Evolutionary conservation across 257 asterid species (phyloP).

Genomic region (Sherardia arvensis): DNA sequence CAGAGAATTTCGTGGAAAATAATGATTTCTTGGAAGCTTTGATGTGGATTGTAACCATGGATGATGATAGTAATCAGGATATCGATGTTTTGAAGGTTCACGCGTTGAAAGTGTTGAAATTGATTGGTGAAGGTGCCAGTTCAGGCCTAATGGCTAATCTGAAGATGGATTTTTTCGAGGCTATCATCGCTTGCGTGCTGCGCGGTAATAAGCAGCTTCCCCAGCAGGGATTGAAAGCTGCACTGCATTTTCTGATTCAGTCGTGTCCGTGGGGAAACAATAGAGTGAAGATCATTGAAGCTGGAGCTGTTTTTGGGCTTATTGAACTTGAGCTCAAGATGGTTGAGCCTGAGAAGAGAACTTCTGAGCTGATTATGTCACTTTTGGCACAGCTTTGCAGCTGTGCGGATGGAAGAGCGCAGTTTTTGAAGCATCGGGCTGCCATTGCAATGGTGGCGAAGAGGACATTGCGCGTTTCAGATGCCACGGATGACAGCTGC

Average conservation of each 20-base stretch:
- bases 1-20: slow-evolving; percentile 37
- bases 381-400: slow-evolving; percentile 53
- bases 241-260: slow-evolving; percentile 38
- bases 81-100: slow-evolving; percentile 20
- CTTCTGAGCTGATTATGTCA: slow-evolving; percentile 42
- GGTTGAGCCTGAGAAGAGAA: slow-evolving; percentile 22
- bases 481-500: slow-evolving; percentile 46
- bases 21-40: slow-evolving; percentile 33
- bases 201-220: slow-evolving; percentile 13
- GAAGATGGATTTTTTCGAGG: slow-evolving; percentile 22
- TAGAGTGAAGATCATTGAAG: slow-evolving; percentile 37
- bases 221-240: slow-evolving; percentile 26
- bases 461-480: slow-evolving; percentile 51
- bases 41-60: slow-evolving; percentile 30
- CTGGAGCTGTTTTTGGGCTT: slow-evolving; percentile 41
- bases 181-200: slow-evolving; percentile 17
- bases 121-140: slow-evolving; percentile 16
- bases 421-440: slow-evolving; percentile 54
- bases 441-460: slow-evolving; percentile 59
- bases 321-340: slow-evolving; percentile 44
- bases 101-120: slow-evolving; percentile 32
- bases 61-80: not conserved
- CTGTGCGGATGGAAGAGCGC: slow-evolving; percentile 80
- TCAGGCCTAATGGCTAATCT: slow-evolving; percentile 24
- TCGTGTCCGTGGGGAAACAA: slow-evolving; percentile 39